These are phyloP conservation scores for Cornus florida DNA, from an alignment of 148 eudicot genomes.

Conservation along the genomic window DNA sequence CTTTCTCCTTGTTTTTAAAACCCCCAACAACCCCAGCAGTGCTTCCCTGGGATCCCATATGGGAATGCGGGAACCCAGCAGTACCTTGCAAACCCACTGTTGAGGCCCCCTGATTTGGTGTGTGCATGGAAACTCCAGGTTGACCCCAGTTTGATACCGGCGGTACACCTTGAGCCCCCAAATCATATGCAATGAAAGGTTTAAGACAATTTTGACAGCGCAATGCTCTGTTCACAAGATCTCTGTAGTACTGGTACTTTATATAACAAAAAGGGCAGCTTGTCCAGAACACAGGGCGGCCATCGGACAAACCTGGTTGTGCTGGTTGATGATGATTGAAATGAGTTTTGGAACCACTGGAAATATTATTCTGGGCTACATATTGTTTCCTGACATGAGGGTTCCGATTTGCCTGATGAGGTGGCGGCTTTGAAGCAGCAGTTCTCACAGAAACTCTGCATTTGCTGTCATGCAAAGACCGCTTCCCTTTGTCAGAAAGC, in stretches of 20 bases:
- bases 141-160: no score
- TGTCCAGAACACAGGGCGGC: constrained; percentile 29
- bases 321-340: constrained; percentile 20
- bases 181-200: constrained; percentile 31
- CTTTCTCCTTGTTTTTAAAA: constrained; percentile 12
- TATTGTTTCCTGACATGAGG: constrained; percentile 12
- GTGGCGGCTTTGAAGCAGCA: constrained; percentile 13
- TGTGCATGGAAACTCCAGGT: constrained; percentile 1
- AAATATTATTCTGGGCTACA: constrained; percentile 2
- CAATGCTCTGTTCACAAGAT: constrained; percentile 20
- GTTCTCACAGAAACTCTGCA: constrained; percentile 16
- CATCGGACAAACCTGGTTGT: constrained; percentile 7
- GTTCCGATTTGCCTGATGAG: constrained; percentile 22
- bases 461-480: constrained; percentile 32
- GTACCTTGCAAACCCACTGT: constrained; percentile 9
- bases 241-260: constrained; percentile 26
- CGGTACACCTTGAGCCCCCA: constrained; percentile 11
- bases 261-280: constrained; percentile 39
- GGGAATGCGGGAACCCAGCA: constrained; percentile 16
- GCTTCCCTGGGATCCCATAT: constrained; percentile 14
- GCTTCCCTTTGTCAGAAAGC: constrained; percentile 32
- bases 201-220: constrained; percentile 35
- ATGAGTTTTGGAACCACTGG: constrained; percentile 8
- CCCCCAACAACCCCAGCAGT: constrained; percentile 16
- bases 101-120: neutral